Conservation (phyloP, 2,329 filamentous ascomycete genomes). For the Colletotrichum limetticola region DNA sequence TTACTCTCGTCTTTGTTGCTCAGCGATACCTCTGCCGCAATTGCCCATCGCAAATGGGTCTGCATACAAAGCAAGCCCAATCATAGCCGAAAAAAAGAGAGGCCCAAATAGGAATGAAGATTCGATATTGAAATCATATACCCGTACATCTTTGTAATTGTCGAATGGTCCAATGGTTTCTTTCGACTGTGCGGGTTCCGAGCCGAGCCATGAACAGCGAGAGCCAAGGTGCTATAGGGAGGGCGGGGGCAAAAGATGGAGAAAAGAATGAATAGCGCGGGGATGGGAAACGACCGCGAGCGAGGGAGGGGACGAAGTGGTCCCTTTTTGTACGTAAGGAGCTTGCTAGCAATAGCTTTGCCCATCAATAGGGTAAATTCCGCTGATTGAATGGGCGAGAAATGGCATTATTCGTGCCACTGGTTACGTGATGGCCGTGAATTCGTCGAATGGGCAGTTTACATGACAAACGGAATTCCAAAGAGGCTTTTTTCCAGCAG, state of each 20-base stretch:
- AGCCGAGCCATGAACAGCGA: background rate
- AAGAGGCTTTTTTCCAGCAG: background rate
- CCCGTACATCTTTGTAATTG: background rate
- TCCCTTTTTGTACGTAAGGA: background rate
- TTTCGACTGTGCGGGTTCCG: background rate
- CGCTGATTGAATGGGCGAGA: too few species aligned
- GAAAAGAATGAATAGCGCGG: background rate
- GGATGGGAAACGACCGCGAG: background rate
- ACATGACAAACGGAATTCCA: conserved; percentile 34
- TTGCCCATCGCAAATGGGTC: background rate
- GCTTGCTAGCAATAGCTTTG: background rate
- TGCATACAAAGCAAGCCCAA: background rate
- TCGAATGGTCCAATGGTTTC: background rate
- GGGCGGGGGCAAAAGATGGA: background rate
- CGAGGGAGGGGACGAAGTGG: background rate
- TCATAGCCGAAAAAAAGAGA: background rate
- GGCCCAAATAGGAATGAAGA: background rate
- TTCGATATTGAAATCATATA: background rate
- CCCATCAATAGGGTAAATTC: background rate
- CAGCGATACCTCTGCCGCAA: conserved; percentile 30
- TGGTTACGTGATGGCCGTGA: conserved; percentile 28
- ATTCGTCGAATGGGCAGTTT: conserved; percentile 33
- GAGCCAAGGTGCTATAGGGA: background rate
- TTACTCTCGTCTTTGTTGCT: background rate
- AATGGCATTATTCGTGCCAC: conserved; percentile 32